These are phyloP conservation scores for Phaffia australis DNA, from an alignment of 768 basidiomycete species.

Conservation along the genomic window DNA sequence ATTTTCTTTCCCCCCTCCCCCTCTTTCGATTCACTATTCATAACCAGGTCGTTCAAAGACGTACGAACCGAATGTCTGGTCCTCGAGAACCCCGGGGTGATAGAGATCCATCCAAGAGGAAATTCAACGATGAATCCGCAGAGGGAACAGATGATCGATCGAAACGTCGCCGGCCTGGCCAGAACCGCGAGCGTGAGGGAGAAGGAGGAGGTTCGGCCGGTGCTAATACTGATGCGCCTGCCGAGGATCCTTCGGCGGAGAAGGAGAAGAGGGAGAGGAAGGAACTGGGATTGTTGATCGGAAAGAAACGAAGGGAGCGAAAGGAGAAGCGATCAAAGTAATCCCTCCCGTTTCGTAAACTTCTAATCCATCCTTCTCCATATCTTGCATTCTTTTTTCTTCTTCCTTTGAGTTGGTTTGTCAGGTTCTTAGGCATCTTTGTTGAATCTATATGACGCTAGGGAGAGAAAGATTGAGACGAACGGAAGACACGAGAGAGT, in stretches of 20 bases:
- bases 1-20: not conserved
- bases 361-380: not conserved
- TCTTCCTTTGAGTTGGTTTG: not conserved
- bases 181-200: slow-evolving; percentile 7
- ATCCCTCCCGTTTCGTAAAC: not conserved
- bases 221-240: slow-evolving; percentile 17
- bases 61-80: not conserved
- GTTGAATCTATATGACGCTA: too few species aligned
- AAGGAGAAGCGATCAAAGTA: slow-evolving; percentile 38
- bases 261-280: slow-evolving; percentile 25
- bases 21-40: not conserved
- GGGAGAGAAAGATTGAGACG: too few species aligned
- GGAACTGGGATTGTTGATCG: slow-evolving; percentile 59
- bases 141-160: slow-evolving; percentile 19
- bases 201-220: slow-evolving; percentile 14
- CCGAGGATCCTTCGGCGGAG: slow-evolving; percentile 23
- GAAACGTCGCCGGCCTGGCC: not conserved
- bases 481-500: too few species aligned
- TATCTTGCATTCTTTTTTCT: not conserved
- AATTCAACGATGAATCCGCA: slow-evolving; percentile 10
- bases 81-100: slow-evolving; percentile 60
- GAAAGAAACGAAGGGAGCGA: slow-evolving; percentile 64
- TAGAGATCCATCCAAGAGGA: slow-evolving; percentile 35
- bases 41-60: not conserved
- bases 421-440: not conserved